Evolutionary conservation across 331 rosid genomes (phyloP), one percentile per base, ranked within the genome.

Genomic region (Rosa hybrid): DNA sequence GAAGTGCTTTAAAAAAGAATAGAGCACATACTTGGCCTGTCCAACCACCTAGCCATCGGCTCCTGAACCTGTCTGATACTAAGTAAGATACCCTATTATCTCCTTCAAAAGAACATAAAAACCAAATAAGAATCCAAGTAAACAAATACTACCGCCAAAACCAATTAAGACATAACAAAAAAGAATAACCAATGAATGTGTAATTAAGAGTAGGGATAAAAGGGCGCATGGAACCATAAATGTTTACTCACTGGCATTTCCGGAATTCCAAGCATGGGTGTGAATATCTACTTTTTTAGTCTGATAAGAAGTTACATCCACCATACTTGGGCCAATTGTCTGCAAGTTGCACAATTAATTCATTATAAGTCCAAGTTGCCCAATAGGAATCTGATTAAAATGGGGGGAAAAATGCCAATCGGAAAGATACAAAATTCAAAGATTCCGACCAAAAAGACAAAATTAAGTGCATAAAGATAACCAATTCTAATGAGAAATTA

Each of bases 41-140:
- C 94, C 97, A 93, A 18, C 96, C 97, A 70, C 93, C 97, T 74
- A 93, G 71, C 96, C 97, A 91, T 69, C 97, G 91, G 84, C 97
- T 93, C 77, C 88, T 83, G 79, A 90, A 93, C 87, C 90, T 86
- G 53, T 88, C 81, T 1, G 84, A 82, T 85, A 82, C 80, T 48
- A 74, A 49, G 79, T 71, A 68, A 74, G 80, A 57, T 42, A 30
- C 81, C 83, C 46, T 48, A 56, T 84, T 79, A 69, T 84, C 85
- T n/a, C 71, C 78, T 75, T 74, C 93, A 88, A 79, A 34, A 30
- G 50, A 79, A 87, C 41, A 64, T 39, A 68, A 59, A 75, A 56
- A 44, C 27, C 8, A 54, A 12, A 39, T 56, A 56, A 41, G 39
- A 75, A 56, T 13, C 30, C 6, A 41, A 57, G 42, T 21, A 41